phyloP scores from a whole-genome alignment of 2,329 filamentous ascomycete genomes.

The Corniculantispora saksenae region DNA sequence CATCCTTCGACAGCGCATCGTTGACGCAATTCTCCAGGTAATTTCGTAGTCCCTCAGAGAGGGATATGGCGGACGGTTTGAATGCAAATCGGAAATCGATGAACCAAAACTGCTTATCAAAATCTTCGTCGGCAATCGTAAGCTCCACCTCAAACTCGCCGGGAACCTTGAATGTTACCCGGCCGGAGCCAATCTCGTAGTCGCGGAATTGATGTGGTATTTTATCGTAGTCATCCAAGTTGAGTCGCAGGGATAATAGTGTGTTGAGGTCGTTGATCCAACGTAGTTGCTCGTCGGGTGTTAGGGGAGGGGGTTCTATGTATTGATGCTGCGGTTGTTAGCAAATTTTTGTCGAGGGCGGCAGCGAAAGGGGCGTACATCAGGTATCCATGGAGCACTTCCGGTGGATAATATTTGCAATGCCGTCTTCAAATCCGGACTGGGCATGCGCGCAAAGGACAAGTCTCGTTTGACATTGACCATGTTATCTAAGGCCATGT shows the following conservation, averaged over 20 bases:
- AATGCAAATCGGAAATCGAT: constrained; percentile 89
- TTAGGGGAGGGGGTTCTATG: constrained; percentile 71
- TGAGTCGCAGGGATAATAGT: constrained; percentile 78
- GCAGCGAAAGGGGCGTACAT: constrained; percentile 52
- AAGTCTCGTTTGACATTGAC: constrained; percentile 74
- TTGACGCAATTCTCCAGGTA: constrained; percentile 75
- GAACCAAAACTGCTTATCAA: constrained; percentile 85
- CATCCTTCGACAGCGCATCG: constrained; percentile 65
- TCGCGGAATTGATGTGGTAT: constrained; percentile 74
- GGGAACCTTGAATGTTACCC: constrained; percentile 81
- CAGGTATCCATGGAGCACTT: constrained; percentile 75
- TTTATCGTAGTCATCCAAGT: constrained; percentile 76
- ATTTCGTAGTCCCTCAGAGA: constrained; percentile 64
- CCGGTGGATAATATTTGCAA: constrained; percentile 81
- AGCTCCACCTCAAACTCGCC: constrained; percentile 92
- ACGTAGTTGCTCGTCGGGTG: constrained; percentile 69
- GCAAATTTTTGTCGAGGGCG: not conserved
- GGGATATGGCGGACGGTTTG: constrained; percentile 61
- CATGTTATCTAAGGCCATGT: constrained; percentile 61
- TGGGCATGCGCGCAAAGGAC: constrained; percentile 73
- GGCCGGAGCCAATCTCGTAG: constrained; percentile 80
- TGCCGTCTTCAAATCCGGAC: constrained; percentile 88
- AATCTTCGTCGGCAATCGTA: constrained; percentile 83
- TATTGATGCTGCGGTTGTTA: constrained; percentile 67
- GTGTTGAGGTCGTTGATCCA: constrained; percentile 82